A percentile compares a stretch with the other conserved stretches of the same genome.
Conservation (phyloP, 225 moss, liverwort and hornwort genomes). For the Marchantia polymorpha region DNA sequence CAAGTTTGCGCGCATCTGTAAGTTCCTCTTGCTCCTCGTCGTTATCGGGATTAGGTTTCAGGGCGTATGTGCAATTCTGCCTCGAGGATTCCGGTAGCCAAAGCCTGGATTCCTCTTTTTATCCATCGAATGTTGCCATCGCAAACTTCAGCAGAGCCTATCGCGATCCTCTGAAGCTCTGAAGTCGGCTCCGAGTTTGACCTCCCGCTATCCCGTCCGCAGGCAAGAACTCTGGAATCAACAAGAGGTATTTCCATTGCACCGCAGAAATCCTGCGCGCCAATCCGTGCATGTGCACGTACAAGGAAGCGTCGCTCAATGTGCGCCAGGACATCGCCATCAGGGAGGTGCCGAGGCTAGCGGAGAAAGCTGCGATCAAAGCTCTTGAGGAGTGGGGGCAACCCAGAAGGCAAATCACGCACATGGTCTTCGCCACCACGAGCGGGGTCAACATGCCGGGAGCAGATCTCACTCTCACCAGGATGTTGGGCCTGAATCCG, state of each 20-base stretch:
- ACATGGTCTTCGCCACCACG: slow-evolving; percentile 36
- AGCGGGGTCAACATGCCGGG: slow-evolving; percentile 61
- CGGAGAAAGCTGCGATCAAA: slow-evolving; percentile 43
- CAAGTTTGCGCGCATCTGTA: slow-evolving; percentile 43
- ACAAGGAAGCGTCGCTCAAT: slow-evolving; percentile 40
- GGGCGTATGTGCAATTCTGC: background rate
- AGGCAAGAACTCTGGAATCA: slow-evolving; percentile 55
- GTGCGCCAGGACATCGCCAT: slow-evolving; percentile 56
- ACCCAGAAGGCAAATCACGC: slow-evolving; percentile 36
- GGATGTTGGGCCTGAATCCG: slow-evolving; percentile 25
- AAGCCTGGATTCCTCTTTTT: background rate
- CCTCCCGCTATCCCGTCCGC: background rate
- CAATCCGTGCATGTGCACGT: slow-evolving; percentile 47
- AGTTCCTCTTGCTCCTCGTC: background rate
- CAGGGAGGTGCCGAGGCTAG: slow-evolving; percentile 63
- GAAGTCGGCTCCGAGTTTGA: background rate
- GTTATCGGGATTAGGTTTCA: background rate
- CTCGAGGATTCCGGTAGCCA: background rate
- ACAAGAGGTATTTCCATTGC: slow-evolving; percentile 50
- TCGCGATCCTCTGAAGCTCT: background rate
- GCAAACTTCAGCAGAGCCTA: background rate
- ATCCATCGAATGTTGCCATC: background rate
- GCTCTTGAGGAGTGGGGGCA: slow-evolving; percentile 61
- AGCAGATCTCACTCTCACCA: slow-evolving; percentile 37
- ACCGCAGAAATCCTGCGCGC: slow-evolving; percentile 47